Evolutionary conservation across 208 protist genomes (phyloP), one percentile per base, ranked within the genome.

Genomic region (Paratrypanosoma confusum): DNA sequence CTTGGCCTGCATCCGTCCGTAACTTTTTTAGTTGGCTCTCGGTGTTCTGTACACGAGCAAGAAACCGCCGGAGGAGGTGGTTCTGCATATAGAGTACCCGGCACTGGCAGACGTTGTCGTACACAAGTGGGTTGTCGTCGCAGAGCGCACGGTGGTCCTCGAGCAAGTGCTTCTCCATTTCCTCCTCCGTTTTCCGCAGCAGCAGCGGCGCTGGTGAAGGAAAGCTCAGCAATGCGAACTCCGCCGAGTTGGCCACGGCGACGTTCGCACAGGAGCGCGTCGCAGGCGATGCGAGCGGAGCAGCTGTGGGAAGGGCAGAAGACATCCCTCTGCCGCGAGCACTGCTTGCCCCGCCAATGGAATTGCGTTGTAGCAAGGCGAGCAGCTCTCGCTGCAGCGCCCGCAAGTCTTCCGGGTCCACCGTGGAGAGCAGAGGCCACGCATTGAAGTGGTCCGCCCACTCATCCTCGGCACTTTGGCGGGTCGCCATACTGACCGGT

Each of bases 151-250:
- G 48, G 24, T 65, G 50, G 37, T 81, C 68, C 20, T 86, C 77
- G 49, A 61, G 78, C 0, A 86, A 44, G 45, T 81, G 69, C 32
- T 78, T 75, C 54, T 86, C 71, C 38, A 86, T 43, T 40, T 79
- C 71, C 37, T 79, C 56, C 51, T 86, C 71, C 43, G 81, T 71
- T 40, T 75, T 65, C n/a, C 65, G 59, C 23, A 72, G 60, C 38
- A 86, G 44, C 10, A 52, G 46, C 1, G 71, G 60, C 24, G 68
- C 46, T 16, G 50, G 32, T 3, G 57, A 28, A 5, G 71, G 63
- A 35, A 79, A 53, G 6, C 61, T 66, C n/a, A 86, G 43, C 5
- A 86, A 49, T 1, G 81, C 53, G 0, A 62, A 61, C 54, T 86
- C 71, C n/a, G 60, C 53, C 5, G 65, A 55, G 50, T 63, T 55